Evolutionary conservation across 495 filamentous ascomycete species (phyloP).

Genomic region (Poronia punctata): DNA sequence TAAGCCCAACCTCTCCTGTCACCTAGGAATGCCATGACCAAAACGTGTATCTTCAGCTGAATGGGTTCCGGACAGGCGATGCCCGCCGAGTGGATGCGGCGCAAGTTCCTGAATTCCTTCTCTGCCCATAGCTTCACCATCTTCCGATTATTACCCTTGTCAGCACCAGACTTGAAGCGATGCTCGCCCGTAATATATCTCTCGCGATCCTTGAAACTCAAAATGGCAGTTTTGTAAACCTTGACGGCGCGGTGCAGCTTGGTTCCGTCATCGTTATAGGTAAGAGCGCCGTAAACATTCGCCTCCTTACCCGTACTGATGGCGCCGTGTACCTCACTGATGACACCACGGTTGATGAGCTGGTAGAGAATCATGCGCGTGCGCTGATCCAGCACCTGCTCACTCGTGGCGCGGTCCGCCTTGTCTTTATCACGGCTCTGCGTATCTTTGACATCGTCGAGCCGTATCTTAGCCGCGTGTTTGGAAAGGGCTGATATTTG

Average conservation of each 20-base stretch:
- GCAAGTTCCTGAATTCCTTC: conserved; percentile 93
- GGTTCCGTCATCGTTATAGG: conserved; percentile 40
- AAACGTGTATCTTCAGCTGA: conserved; percentile 77
- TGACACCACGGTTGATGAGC: conserved; percentile 84
- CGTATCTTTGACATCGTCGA: conserved; percentile 59
- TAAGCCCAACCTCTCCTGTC: conserved; percentile 80
- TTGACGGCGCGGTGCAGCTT: conserved; percentile 70
- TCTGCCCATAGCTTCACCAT: conserved; percentile 99
- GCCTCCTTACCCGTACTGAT: conserved; percentile 95
- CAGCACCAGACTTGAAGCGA: conserved; percentile 66
- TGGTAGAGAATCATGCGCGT: conserved; percentile 93
- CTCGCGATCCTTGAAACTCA: conserved; percentile 95
- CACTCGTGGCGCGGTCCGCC: conserved; percentile 84
- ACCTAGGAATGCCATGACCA: conserved; percentile 90
- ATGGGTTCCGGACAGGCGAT: conserved; percentile 89
- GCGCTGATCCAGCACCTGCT: conserved; percentile 87
- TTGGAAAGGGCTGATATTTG: conserved; percentile 75
- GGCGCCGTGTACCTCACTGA: conserved; percentile 79
- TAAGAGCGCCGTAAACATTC: conserved; percentile 75
- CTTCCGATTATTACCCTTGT: conserved; percentile 83
- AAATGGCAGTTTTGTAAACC: conserved; percentile 93
- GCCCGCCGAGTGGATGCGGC: conserved; percentile 70
- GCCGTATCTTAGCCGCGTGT: conserved; percentile 82
- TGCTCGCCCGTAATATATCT: conserved; percentile 92
- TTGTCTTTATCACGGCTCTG: conserved; percentile 62